These are phyloP conservation scores for Leptosphaerulina australis DNA, from an alignment of 2,329 filamentous ascomycete genomes.

Conservation along the genomic window DNA sequence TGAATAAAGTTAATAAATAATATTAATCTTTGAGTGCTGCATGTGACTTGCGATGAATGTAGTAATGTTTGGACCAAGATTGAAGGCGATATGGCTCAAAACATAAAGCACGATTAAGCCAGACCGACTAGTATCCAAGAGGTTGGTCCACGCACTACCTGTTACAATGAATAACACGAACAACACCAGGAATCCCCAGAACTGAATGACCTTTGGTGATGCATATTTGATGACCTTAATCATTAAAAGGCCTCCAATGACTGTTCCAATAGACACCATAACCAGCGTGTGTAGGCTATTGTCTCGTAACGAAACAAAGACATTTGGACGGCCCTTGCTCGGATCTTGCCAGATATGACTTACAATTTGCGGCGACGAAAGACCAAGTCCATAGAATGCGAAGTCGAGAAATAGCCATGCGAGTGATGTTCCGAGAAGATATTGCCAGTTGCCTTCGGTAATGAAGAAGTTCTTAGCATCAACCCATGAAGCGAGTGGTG, in stretches of 20 bases:
- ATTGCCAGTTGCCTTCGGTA: constrained; percentile 46
- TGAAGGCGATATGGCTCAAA: constrained; percentile 44
- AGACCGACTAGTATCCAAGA: constrained; percentile 33
- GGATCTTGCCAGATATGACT: constrained; percentile 41
- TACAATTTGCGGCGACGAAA: constrained; percentile 46
- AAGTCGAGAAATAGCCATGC: constrained; percentile 47
- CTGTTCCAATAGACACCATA: constrained; percentile 44
- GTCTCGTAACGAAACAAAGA: constrained; percentile 34
- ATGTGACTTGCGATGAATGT: constrained; percentile 43
- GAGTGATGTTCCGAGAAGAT: constrained; percentile 46
- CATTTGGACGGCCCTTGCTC: constrained; percentile 19
- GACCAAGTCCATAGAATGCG: constrained; percentile 45
- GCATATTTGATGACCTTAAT: constrained; percentile 45
- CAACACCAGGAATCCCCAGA: constrained; percentile 42
- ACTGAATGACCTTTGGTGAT: constrained; percentile 42
- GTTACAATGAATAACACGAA: constrained; percentile 43
- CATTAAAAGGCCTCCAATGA: constrained; percentile 39
- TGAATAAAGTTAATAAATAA: no score
- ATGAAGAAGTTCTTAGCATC: constrained; percentile 46
- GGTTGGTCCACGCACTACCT: constrained; percentile 39
- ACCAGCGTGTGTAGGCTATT: constrained; percentile 43
- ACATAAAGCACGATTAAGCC: constrained; percentile 43
- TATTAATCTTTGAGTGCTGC: constrained; percentile 41
- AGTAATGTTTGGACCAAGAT: constrained; percentile 45
- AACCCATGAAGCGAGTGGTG: constrained; percentile 39